Conservation (phyloP, 129 eudicot species). For the sunflower (Helianthus annuus) region DNA sequence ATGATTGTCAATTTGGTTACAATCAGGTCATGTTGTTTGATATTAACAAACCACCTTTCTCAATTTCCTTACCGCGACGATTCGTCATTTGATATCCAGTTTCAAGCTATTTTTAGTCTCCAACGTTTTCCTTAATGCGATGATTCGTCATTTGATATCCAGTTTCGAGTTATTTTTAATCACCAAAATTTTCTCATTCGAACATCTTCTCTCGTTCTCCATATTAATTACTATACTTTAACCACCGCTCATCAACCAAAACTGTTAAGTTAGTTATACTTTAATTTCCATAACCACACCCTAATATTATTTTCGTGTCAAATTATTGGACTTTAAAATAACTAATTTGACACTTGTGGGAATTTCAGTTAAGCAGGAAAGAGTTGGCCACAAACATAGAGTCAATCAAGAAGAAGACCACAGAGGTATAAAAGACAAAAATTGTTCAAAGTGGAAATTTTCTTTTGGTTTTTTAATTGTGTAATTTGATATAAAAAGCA, state of each 20-base stretch:
- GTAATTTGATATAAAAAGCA: slow-evolving; percentile 19
- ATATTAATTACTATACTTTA: too few relatives aligned
- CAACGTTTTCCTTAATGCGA: not conserved
- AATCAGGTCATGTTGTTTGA: too few relatives aligned
- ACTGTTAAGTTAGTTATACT: not conserved
- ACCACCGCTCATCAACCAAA: too few relatives aligned
- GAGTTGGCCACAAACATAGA: slow-evolving; percentile 77
- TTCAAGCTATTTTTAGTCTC: not conserved
- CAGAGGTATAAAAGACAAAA: slow-evolving; percentile 53
- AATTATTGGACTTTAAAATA: not conserved
- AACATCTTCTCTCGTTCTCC: too few relatives aligned
- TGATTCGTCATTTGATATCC: not conserved
- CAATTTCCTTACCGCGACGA: not conserved
- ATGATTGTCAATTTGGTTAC: too few relatives aligned
- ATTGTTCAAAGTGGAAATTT: slow-evolving; percentile 23
- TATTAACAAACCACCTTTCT: not conserved
- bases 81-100: not conserved
- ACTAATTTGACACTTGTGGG: slow-evolving; percentile 9
- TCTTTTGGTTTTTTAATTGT: not conserved
- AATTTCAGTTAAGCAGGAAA: slow-evolving; percentile 82
- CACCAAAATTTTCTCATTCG: not conserved
- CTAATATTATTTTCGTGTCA: not conserved
- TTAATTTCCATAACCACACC: not conserved
- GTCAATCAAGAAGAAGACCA: slow-evolving; percentile 82
- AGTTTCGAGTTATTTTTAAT: not conserved